Percentiles rank a stretch among this genome's conserved stretches.
These are phyloP conservation scores for Suillus luteus DNA, from an alignment of 768 basidiomycete genomes.

Conservation along the genomic window DNA sequence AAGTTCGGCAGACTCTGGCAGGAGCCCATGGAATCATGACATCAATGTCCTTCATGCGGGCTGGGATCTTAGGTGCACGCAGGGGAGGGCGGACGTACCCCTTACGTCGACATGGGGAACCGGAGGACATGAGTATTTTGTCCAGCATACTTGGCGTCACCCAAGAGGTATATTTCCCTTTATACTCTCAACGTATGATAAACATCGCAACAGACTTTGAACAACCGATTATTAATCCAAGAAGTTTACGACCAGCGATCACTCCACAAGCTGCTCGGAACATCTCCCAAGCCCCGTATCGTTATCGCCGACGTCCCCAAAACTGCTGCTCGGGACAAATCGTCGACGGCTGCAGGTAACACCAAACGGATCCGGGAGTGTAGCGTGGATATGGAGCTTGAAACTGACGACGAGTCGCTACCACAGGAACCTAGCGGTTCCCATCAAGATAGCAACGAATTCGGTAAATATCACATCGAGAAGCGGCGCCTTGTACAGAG, in stretches of 20 bases:
- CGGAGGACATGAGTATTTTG: constrained; percentile 76
- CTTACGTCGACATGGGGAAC: constrained; percentile 45
- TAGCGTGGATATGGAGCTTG: constrained; percentile 36
- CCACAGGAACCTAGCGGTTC: constrained; percentile 4
- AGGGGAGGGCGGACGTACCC: constrained; percentile 49
- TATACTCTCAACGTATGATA: constrained; percentile 7
- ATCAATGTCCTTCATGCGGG: constrained; percentile 67
- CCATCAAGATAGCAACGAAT: constrained; percentile 47
- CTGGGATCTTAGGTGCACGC: constrained; percentile 61
- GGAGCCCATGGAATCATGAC: constrained; percentile 81
- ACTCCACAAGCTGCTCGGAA: constrained; percentile 61
- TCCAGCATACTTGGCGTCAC: constrained; percentile 81
- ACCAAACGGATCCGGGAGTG: background rate
- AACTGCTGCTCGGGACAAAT: constrained; percentile 11
- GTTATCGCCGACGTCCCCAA: constrained; percentile 24
- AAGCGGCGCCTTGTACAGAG: constrained; percentile 50
- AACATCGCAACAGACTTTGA: constrained; percentile 56
- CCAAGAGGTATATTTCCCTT: constrained; percentile 58
- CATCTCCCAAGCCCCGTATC: constrained; percentile 28
- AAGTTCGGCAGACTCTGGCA: constrained; percentile 80
- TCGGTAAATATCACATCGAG: constrained; percentile 58
- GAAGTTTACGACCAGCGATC: constrained; percentile 63
- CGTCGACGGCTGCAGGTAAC: constrained; percentile 7
- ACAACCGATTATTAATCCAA: constrained; percentile 67
- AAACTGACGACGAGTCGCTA: constrained; percentile 24